Evolutionary conservation across 345 rosid species (phyloP), one percentile per base, ranked within the genome.

Genomic region (Kernera saxatilis): DNA sequence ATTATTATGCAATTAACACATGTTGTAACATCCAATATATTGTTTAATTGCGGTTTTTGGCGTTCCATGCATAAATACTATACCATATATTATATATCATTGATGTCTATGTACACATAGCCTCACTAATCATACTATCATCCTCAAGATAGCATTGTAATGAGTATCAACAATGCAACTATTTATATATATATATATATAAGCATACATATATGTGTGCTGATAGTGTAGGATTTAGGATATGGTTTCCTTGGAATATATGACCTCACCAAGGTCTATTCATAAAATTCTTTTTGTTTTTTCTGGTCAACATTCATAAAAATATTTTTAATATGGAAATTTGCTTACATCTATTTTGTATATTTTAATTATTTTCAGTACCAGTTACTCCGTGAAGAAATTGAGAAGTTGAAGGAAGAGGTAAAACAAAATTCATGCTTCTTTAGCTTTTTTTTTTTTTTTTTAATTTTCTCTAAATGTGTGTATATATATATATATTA

Each of bases 351-450:
- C 1, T 53, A 6, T 61, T 2, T 32, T 63, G 30, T 43, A 15
- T 40, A 39, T 33, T 44, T 51, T 62, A 11, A 39, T 50, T 45
- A 10, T 73, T 46, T 68, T 45, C 96, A 94, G 96, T 81, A 64
- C 59, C 87, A 84, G 37, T 54, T 94, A 36, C 67, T 85, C 1
- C 77, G 54, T 64, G 87, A 83, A 73, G 81, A 81, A 70, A 83
- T 91, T 39, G 88, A 85, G 83, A 84, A 79, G 81, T 83, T 89
- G 36, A 87, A 77, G 59, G 80, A 69, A 69, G 81, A 86, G 94
- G 99, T 93, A 84, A 58, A 69, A 13, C 18, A 50, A 75, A 82
- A 87, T 86, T 88, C 78, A 69, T 29, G 3, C 45, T 69, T 51
- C 21, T 46, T 43, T 32, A 15, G 19, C 23, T 53, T 53, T 8